Conservation (phyloP, 805 yeast genomes). For the Yamadazyma philogaea region DNA sequence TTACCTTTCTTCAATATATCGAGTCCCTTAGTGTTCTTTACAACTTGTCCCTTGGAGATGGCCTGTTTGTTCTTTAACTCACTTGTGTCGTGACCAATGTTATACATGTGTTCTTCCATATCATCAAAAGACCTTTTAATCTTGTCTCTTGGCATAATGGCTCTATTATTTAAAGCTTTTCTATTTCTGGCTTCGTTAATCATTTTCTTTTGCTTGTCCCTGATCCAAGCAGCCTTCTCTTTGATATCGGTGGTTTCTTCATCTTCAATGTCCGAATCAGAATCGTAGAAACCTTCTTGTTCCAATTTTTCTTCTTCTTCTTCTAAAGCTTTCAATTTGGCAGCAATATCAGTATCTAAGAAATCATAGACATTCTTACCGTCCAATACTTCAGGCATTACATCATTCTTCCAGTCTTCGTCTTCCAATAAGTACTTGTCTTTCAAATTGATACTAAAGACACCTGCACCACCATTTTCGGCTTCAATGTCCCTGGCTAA, state of each 20-base stretch:
- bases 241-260: conserved; percentile 67
- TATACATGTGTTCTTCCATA: conserved; percentile 86
- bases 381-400: conserved; percentile 93
- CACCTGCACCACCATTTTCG: conserved; percentile 99
- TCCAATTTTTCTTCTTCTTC: conserved; percentile 96
- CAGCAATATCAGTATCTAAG: conserved; percentile 92
- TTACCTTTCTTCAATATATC: conserved; percentile 69
- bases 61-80: conserved; percentile 45
- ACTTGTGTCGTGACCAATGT: conserved; percentile 82
- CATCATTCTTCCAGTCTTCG: conserved; percentile 96
- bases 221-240: conserved; percentile 92
- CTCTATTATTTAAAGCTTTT: conserved; percentile 81
- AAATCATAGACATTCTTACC: conserved; percentile 97
- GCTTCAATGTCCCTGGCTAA: conserved; percentile 87
- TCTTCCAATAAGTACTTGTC: conserved; percentile 90
- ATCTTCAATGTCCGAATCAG: conserved; percentile 56
- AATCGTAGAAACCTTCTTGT: conserved; percentile 91
- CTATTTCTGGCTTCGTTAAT: conserved; percentile 81
- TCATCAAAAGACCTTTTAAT: conserved; percentile 68
- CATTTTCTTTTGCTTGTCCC: conserved; percentile 94
- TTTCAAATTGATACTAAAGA: conserved; percentile 86
- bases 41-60: conserved; percentile 13
- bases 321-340: conserved; percentile 90
- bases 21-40: conserved; percentile 50
- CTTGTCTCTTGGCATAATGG: conserved; percentile 89